These are phyloP conservation scores for Kodamaea suecica DNA, from an alignment of 1,139 yeast species.

Conservation along the genomic window DNA sequence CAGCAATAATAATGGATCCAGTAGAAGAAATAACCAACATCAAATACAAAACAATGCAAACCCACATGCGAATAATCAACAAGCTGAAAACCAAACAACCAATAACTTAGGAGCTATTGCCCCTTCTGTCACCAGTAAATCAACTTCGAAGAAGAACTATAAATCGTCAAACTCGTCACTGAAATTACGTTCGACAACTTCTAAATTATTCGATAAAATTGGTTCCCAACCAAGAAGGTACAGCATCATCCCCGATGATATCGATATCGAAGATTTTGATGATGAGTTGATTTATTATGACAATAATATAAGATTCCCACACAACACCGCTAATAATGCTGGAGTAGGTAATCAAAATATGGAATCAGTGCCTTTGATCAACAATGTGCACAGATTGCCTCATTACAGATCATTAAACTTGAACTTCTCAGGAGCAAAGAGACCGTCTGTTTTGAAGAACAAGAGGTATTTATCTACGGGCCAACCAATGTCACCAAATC, in stretches of 20 bases:
- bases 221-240: slow-evolving; percentile 72
- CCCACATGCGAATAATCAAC: slow-evolving; percentile 1
- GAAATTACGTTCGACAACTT: slow-evolving; percentile 61
- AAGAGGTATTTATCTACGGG: slow-evolving; percentile 41
- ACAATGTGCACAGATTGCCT: slow-evolving; percentile 34
- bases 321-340: slow-evolving; percentile 15
- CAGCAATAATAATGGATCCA: slow-evolving; percentile 1
- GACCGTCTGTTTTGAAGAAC: slow-evolving; percentile 23
- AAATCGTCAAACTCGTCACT: slow-evolving; percentile 35
- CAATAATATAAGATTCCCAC: slow-evolving; percentile 40
- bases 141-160: slow-evolving; percentile 24
- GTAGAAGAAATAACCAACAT: slow-evolving; percentile 8
- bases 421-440: slow-evolving; percentile 27
- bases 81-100: not conserved
- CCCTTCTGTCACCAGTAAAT: slow-evolving; percentile 12
- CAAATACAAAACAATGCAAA: slow-evolving; percentile 5
- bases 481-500: slow-evolving; percentile 17
- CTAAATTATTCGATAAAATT: slow-evolving; percentile 65
- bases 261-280: slow-evolving; percentile 63
- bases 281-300: slow-evolving; percentile 53
- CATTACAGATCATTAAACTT: slow-evolving; percentile 45
- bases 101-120: not conserved
- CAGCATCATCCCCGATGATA: slow-evolving; percentile 68
- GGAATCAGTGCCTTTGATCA: slow-evolving; percentile 34
- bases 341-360: slow-evolving; percentile 19